Evolutionary conservation across 768 basidiomycete genomes (phyloP), one percentile per base, ranked within the genome.

Genomic region (Leccinum arenicola): DNA sequence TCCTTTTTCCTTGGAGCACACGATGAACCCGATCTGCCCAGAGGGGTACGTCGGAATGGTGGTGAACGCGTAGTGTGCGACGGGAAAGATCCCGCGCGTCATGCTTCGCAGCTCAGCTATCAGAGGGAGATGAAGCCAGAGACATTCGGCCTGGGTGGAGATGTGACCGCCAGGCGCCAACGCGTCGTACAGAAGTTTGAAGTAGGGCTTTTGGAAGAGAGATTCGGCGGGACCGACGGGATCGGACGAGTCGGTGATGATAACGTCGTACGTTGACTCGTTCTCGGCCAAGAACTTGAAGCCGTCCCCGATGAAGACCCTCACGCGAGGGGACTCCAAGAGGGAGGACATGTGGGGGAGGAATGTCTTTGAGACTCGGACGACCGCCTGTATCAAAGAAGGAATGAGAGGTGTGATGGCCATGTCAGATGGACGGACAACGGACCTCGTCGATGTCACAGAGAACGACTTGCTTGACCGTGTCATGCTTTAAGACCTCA

Each of bases 191-290:
- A 99, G 82, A 36, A 98, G 86, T 73, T 93, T 83, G 81, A 98
- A 99, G 84, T 97, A 99, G 2, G 95, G 91, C 73, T 95, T 91
- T 76, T 98, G 84, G 83, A 99, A 98, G 63, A 98, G 89, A 23
- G 90, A 84, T 49, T 86, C 89, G 49, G 96, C 96, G 47, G 96
- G 96, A 47, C 96, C 96, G 56, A 98, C 93, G 40, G 96, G 96
- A 75, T 98, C 96, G 21, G 95, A 97, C 19, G 95, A 98, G 74
- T 99, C 96, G 62, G 96, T 99, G 77, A 99, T 91, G 79, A 99
- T 98, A 60, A 91, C 93, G 71, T 99, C 96, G 85, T 96, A 97
- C 53, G 86, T 86, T 52, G 85, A 78, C 66, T 88, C 83, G 76
- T 96, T 89, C 53, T 93, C 89, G 12, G 87, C 86, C 51, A 99